phyloP scores from a whole-genome alignment of 164 flowering plant species.

The Tetracentron sinense region DNA sequence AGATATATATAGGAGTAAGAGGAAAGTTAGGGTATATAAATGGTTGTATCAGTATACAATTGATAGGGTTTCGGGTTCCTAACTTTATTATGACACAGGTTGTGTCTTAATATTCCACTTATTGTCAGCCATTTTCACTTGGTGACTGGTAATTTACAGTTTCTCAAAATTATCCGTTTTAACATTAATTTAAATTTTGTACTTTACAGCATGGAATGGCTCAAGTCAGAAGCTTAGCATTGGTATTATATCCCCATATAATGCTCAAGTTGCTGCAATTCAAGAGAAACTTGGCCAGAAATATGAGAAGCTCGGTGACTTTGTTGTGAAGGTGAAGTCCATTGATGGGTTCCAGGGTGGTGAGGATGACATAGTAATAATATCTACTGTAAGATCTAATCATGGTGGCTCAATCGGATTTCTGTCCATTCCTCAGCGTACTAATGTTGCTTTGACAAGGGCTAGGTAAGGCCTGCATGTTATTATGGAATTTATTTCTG shows the following conservation, averaged over 20 bases:
- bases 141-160: not conserved
- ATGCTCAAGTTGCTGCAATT: conserved; percentile 50
- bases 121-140: not conserved
- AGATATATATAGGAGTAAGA: no score
- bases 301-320: conserved; percentile 28
- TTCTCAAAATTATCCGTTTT: no score
- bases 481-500: not conserved
- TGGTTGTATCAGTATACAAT: no score
- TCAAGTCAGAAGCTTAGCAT: conserved; percentile 39
- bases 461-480: conserved; percentile 43
- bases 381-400: conserved; percentile 59
- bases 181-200: not conserved
- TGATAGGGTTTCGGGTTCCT: no score
- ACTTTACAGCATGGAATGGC: conserved; percentile 36
- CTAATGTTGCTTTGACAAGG: conserved; percentile 65
- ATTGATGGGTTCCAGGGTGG: conserved; percentile 68
- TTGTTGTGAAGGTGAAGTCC: conserved; percentile 41
- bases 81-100: no score
- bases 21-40: no score
- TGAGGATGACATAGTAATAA: conserved; percentile 50
- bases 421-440: conserved; percentile 34
- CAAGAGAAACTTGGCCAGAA: conserved; percentile 27
- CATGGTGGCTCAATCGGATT: conserved; percentile 44
- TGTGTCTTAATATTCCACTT: not conserved
- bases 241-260: conserved; percentile 69